Conservation (phyloP, 169 alveolate genomes). For the Plasmodium cynomolgi region DNA sequence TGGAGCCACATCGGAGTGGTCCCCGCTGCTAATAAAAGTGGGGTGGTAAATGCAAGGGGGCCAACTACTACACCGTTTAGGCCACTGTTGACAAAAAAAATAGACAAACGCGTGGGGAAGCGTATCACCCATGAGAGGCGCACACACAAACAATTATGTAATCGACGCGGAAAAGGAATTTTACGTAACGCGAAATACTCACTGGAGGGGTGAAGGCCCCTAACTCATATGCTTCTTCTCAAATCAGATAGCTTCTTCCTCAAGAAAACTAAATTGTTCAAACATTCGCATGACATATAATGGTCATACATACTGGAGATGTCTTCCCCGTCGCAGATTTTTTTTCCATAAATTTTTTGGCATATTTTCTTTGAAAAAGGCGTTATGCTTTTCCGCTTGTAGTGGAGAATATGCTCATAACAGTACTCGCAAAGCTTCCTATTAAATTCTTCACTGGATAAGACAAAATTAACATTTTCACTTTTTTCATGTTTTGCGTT, state of each 20-base stretch:
- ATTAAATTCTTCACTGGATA: conserved; percentile 43
- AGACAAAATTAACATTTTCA: not conserved
- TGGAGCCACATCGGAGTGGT: not conserved
- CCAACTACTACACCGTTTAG: not conserved
- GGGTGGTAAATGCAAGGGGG: not conserved
- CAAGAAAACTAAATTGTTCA: conserved; percentile 35
- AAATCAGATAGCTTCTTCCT: conserved; percentile 14
- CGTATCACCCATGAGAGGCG: not conserved
- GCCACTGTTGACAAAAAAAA: not conserved
- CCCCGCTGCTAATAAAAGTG: not conserved
- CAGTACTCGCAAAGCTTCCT: conserved; percentile 65
- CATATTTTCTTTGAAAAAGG: conserved; percentile 24
- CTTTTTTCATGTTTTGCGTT: not conserved
- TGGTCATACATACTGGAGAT: conserved; percentile 49
- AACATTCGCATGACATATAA: conserved; percentile 65
- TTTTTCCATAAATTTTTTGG: conserved; percentile 44
- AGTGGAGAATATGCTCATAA: conserved; percentile 38
- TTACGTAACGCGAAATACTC: not conserved
- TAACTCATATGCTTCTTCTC: conserved; percentile 45
- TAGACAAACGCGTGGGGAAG: not conserved
- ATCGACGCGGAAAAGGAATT: not conserved
- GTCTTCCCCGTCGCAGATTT: not conserved
- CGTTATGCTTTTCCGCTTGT: conserved; percentile 25
- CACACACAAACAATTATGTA: not conserved
- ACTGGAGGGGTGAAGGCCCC: not conserved